These are phyloP conservation scores for Graphium sp. DNA, from an alignment of 2,329 filamentous ascomycete genomes.

Conservation along the genomic window DNA sequence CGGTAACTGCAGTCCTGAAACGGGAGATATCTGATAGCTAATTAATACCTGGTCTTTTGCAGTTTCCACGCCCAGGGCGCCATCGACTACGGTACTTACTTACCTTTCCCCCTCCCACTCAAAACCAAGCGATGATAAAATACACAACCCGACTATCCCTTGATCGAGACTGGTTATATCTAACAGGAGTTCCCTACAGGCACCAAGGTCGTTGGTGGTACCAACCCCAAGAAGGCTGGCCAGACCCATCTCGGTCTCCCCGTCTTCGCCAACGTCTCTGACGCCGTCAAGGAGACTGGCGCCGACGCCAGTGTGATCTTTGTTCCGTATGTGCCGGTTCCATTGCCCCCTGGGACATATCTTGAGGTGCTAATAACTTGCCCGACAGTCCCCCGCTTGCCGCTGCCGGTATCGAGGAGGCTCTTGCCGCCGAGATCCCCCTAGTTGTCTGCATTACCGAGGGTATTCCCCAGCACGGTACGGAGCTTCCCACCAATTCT, in stretches of 20 bases:
- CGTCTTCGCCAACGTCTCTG: conserved; percentile 78
- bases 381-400: conserved; percentile 59
- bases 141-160: conserved; percentile 3
- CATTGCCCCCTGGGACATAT: conserved; percentile 1
- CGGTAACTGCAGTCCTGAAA: no score
- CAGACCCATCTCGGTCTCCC: conserved; percentile 76
- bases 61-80: conserved; percentile 97
- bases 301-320: conserved; percentile 90
- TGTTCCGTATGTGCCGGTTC: conserved; percentile 52
- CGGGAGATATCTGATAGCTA: no score
- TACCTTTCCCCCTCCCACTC: not conserved
- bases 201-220: conserved; percentile 94
- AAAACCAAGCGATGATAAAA: not conserved
- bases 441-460: conserved; percentile 96
- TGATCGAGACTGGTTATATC: not conserved
- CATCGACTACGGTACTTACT: conserved; percentile 78
- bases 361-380: not conserved
- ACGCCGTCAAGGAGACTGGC: conserved; percentile 79
- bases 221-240: conserved; percentile 98
- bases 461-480: conserved; percentile 93
- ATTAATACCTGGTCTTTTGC: conserved; percentile 5
- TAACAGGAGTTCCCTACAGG: no score
- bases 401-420: conserved; percentile 92
- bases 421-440: conserved; percentile 80
- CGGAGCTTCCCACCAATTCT: conserved; percentile 14